Evolutionary conservation across 106 monocot species (phyloP), one percentile per base, ranked within the genome.

Genomic region (Cymbidium sinense): DNA sequence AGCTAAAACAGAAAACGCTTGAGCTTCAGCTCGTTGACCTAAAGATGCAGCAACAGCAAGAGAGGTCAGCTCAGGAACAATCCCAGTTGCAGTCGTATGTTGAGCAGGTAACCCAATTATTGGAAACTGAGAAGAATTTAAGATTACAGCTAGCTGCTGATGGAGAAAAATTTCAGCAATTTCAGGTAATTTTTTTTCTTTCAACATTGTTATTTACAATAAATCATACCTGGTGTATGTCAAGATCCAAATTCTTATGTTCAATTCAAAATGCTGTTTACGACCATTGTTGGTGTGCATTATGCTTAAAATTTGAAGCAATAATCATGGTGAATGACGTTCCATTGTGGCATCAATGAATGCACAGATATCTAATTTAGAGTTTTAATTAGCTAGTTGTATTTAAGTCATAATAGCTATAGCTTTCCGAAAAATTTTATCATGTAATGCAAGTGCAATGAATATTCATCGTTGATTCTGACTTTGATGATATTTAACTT

Each of bases 151-250:
- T 99, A 75, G 90, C 87, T 62, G 84, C 98, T 65, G 92, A 99
- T 90, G 92, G 87, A 72, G 94, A 95, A 82, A 99, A 90, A 83
- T 99, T 99, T 85, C 94, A 90, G 86, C 88, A 94, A 82, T 94
- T 99, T 78, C 94, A 99, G 92, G 98, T 99, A 70, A 77, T 36
- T 72, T 70, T 34, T 39, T 31, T 4, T 30, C n/a, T 29, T 9
- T 25, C 0, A 23, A 23, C 7, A 19, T 23, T 43, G 17, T 34
- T 52, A 9, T 70, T 21, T 36, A 8, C 21, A 71, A 6, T 20
- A 71, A 37, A 37, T 18, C 35, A 36, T 71, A 37, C 35, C 43
- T 44, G 0, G 30, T 4, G 34, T 35, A 11, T 35, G 8, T 15
- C 35, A 34, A 70, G 2, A 70, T 70, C 28, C 18, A 17, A 4